These are phyloP conservation scores for Suhomyces ambrosiae DNA, from an alignment of 1,139 yeast species.

Conservation along the genomic window DNA sequence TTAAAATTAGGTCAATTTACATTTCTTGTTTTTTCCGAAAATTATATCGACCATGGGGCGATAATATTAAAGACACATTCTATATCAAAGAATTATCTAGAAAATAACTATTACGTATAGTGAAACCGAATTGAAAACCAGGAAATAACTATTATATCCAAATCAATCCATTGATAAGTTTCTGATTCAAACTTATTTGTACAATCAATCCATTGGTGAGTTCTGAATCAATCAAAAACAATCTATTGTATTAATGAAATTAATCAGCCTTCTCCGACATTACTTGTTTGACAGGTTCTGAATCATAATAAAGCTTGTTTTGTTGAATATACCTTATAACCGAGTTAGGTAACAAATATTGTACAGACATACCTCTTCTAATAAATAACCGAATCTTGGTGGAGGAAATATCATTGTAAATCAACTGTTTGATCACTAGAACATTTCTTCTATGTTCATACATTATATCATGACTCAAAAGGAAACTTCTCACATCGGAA, in stretches of 20 bases:
- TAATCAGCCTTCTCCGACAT: constrained; percentile 56
- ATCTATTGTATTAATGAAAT: constrained; percentile 1
- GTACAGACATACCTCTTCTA: constrained; percentile 95
- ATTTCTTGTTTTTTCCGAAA: too few species aligned
- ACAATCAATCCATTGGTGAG: too few species aligned
- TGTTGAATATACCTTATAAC: constrained; percentile 95
- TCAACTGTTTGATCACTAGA: constrained; percentile 90
- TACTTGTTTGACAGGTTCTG: constrained; percentile 93
- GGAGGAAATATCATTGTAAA: constrained; percentile 92
- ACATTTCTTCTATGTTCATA: constrained; percentile 94
- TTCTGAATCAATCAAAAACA: background rate
- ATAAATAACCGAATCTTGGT: constrained; percentile 91
- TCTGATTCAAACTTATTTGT: too few species aligned
- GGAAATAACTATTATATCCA: background rate
- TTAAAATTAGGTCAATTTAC: too few species aligned
- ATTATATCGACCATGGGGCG: too few species aligned
- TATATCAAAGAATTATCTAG: background rate
- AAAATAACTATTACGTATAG: background rate
- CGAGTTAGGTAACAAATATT: constrained; percentile 88
- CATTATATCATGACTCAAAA: constrained; percentile 93
- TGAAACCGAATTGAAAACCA: background rate
- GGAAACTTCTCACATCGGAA: constrained; percentile 87
- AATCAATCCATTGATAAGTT: background rate
- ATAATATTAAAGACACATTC: background rate
- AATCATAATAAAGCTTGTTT: constrained; percentile 81